Conservation (phyloP, 108 stramenopile genomes). For the Skeletonema grethae region DNA sequence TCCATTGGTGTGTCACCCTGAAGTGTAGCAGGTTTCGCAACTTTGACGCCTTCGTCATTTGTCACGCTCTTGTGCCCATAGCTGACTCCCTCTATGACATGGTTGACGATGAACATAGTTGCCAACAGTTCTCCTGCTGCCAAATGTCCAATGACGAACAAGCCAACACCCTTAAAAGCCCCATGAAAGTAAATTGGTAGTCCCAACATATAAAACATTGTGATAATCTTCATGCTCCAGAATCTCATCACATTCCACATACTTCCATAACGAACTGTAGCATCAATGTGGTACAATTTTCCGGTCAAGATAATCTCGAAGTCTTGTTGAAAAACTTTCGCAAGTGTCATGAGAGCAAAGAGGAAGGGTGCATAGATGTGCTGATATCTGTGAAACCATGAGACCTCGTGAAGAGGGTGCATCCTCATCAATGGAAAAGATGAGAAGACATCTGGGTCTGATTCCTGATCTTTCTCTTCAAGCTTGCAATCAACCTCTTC, state of each 20-base stretch:
- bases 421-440: conserved; percentile 63
- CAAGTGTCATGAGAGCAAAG: conserved; percentile 62
- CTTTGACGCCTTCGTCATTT: conserved; percentile 8
- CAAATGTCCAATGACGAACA: conserved; percentile 57
- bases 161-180: conserved; percentile 22
- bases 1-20: conserved; percentile 60
- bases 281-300: conserved; percentile 67
- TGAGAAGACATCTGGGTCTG: conserved; percentile 67
- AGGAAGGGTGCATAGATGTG: conserved; percentile 62
- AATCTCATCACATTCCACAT: conserved; percentile 50
- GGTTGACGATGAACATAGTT: conserved; percentile 72
- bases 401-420: conserved; percentile 52
- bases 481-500: conserved; percentile 30
- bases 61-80: conserved; percentile 44
- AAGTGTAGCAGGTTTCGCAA: conserved; percentile 36
- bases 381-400: conserved; percentile 59
- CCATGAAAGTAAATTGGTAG: conserved; percentile 64
- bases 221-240: conserved; percentile 61
- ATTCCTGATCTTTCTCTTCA: conserved; percentile 58
- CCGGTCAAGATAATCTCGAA: conserved; percentile 44
- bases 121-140: conserved; percentile 64
- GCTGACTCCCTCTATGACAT: conserved; percentile 66
- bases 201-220: conserved; percentile 58
- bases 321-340: conserved; percentile 67
- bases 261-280: conserved; percentile 58